Base-by-base conservation (phyloP, 73 alveolate genomes). In the Paramecium caudatum region DNA sequence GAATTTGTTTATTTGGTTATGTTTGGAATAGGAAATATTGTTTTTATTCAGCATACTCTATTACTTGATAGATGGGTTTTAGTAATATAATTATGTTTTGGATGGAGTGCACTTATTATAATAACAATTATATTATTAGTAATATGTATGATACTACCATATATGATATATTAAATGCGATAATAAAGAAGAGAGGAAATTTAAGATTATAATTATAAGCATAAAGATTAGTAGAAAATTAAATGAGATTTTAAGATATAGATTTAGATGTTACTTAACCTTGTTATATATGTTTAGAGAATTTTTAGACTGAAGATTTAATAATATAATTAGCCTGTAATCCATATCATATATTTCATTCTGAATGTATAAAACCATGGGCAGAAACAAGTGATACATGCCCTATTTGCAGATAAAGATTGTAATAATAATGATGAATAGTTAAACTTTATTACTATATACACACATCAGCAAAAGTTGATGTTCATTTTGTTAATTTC, bases 321-420 rank as follows among this genome's bases (percentile, higher is more conserved):
- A 19, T 74, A 0, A 19, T 74, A 3, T 15, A 41, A 74, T 74
- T 74, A 74, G 1, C 62, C 5, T 74, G 88, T 13, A 37, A 74
- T 69, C 86, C 86, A 17, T n/a, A 33, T 41, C 96, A 93, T 25
- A 46, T 91, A n/a, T 93, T 93, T 74, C 96, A 93, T 74, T 45
- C 85, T 17, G 94, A 91, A 16, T 93, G 96, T 46, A 91, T 93
- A 8, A 27, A 47, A 25, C 62, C 80, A 32, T 93, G 96, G 96
- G 48, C 87, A 37, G 63, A 55, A 27, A 45, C 39, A 45, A 46
- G 81, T 3, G 55, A 46, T 27, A 61, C 62, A 23, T 91, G 95
- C 47, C 95, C 95, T 7, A 82, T 86, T 32, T 91, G 95, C 82
- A 63, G 95, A 88, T 55, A 55, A 55, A 55, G 80, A 55, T 55